A percentile compares a stretch with the other conserved stretches of the same genome.
These are phyloP conservation scores for Aspergillus fijiensis DNA, from an alignment of 2,329 filamentous ascomycete species.

Conservation along the genomic window DNA sequence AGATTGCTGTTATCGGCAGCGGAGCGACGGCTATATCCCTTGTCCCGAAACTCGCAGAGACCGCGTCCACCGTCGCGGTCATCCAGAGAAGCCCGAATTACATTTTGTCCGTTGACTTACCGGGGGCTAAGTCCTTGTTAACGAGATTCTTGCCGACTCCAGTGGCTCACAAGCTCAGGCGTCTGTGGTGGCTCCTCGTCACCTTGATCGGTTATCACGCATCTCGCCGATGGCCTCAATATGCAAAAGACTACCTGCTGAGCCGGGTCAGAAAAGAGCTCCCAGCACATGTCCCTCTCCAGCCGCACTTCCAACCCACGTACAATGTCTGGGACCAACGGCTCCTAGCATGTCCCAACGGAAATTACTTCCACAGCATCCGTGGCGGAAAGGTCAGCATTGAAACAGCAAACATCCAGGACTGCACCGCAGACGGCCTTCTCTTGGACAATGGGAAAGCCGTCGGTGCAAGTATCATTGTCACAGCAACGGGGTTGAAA, in stretches of 20 bases:
- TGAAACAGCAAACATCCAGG: no score
- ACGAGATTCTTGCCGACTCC: constrained; percentile 28
- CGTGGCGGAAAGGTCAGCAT: no score
- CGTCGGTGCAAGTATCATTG: no score
- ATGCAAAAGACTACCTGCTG: constrained; percentile 47
- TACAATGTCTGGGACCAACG: constrained; percentile 70
- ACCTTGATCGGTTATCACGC: constrained; percentile 49
- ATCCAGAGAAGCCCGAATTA: constrained; percentile 74
- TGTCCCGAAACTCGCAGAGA: constrained; percentile 64
- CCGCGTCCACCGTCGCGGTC: constrained; percentile 67
- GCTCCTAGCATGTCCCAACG: constrained; percentile 62
- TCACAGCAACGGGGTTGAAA: no score
- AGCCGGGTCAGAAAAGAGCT: constrained; percentile 47
- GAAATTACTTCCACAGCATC: constrained; percentile 34
- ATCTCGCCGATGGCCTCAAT: constrained; percentile 51
- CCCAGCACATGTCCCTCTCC: constrained; percentile 51
- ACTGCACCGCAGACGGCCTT: no score
- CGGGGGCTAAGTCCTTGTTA: no score
- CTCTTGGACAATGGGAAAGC: no score
- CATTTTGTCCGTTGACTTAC: constrained; percentile 47
- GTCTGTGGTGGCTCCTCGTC: constrained; percentile 49
- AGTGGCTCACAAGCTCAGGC: constrained; percentile 12
- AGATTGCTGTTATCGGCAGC: constrained; percentile 68
- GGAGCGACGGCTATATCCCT: constrained; percentile 77
- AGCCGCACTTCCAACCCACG: constrained; percentile 60